Conservation (phyloP, 148 eudicot species). For the Rhododendron williamsianum region DNA sequence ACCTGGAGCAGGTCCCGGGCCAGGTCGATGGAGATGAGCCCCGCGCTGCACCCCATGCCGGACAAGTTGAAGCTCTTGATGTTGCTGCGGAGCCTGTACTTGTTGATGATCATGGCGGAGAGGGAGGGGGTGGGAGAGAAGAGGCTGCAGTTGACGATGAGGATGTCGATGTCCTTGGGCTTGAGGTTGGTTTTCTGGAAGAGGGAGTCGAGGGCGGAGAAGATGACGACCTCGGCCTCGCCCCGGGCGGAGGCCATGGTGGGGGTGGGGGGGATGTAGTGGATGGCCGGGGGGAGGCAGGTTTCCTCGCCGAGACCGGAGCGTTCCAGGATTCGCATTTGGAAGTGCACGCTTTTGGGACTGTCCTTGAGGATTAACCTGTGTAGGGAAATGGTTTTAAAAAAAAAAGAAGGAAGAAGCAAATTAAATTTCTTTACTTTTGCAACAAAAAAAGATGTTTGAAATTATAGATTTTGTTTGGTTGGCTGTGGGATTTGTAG, state of each 20-base stretch:
- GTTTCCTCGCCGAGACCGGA: conserved; percentile 54
- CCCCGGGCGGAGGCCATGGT: conserved; percentile 62
- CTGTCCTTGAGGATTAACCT: conserved; percentile 32
- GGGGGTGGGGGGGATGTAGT: conserved; percentile 66
- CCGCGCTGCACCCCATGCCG: conserved; percentile 81
- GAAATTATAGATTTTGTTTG: too few species aligned
- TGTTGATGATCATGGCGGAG: conserved; percentile 70
- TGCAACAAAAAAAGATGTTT: too few species aligned
- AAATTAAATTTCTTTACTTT: too few species aligned
- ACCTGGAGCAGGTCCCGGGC: conserved; percentile 70
- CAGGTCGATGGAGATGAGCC: conserved; percentile 54
- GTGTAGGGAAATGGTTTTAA: neutral
- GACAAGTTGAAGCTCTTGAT: conserved; percentile 54
- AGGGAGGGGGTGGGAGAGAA: conserved; percentile 70
- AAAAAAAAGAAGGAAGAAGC: neutral
- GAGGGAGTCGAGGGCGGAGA: conserved; percentile 46
- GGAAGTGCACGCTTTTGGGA: conserved; percentile 43
- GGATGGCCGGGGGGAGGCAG: conserved; percentile 52
- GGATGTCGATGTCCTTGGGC: conserved; percentile 45
- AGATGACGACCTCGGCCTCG: conserved; percentile 61
- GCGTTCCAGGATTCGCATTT: conserved; percentile 44
- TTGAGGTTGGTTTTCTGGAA: conserved; percentile 39
- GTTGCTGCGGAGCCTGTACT: conserved; percentile 58
- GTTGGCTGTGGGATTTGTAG: too few species aligned
- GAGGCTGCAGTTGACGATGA: conserved; percentile 54